A percentile compares a stretch with the other conserved stretches of the same genome.
These are phyloP conservation scores for Davidsoniella virescens DNA, from an alignment of 2,329 filamentous ascomycete genomes.

Conservation along the genomic window DNA sequence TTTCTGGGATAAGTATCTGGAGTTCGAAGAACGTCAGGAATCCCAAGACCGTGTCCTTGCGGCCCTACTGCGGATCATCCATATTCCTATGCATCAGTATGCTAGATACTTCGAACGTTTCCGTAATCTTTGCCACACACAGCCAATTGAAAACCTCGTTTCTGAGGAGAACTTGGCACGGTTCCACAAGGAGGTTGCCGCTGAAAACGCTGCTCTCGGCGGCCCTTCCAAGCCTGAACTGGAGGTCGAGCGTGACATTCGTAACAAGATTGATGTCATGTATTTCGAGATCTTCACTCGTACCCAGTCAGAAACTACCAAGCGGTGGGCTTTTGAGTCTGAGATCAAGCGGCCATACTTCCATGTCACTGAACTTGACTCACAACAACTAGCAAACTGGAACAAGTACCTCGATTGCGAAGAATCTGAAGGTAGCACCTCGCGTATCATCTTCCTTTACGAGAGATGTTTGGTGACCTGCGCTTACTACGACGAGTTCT, in stretches of 20 bases:
- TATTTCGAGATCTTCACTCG: slow-evolving; percentile 67
- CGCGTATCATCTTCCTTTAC: slow-evolving; percentile 67
- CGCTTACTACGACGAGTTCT: slow-evolving; percentile 93
- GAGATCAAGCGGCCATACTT: slow-evolving; percentile 95
- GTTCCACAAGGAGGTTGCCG: slow-evolving; percentile 56
- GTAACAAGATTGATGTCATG: slow-evolving; percentile 60
- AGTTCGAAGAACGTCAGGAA: slow-evolving; percentile 86
- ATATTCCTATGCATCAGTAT: slow-evolving; percentile 92
- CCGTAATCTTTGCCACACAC: slow-evolving; percentile 55
- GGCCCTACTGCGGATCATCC: slow-evolving; percentile 66
- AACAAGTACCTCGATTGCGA: slow-evolving; percentile 94
- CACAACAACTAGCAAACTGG: slow-evolving; percentile 76
- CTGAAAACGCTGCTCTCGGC: slow-evolving; percentile 39
- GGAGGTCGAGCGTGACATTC: slow-evolving; percentile 71
- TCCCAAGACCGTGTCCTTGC: slow-evolving; percentile 70
- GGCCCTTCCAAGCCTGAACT: slow-evolving; percentile 46
- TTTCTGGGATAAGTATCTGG: slow-evolving; percentile 98
- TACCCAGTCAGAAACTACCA: slow-evolving; percentile 76
- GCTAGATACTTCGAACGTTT: slow-evolving; percentile 88
- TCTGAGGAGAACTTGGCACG: slow-evolving; percentile 49
- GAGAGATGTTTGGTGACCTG: slow-evolving; percentile 87
- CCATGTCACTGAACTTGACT: slow-evolving; percentile 83
- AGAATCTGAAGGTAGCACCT: slow-evolving; percentile 64
- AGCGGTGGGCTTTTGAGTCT: slow-evolving; percentile 87
- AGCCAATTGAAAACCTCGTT: slow-evolving; percentile 58